Base-by-base conservation (phyloP, 2,329 filamentous ascomycete species). In the Aspergillus clavatus region DNA sequence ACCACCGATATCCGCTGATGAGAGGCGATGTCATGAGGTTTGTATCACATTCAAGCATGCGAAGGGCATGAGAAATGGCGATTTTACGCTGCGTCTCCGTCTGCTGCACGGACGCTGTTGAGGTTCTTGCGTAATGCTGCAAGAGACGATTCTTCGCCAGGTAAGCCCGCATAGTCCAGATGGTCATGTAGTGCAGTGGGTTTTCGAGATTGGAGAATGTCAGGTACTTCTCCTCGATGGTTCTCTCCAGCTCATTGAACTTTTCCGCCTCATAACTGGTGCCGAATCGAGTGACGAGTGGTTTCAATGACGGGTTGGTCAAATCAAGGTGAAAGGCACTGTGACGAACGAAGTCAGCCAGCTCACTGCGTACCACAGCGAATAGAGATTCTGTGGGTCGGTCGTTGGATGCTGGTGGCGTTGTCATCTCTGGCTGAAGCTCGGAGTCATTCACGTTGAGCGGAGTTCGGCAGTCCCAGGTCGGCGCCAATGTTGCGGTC, bases 91-190 rank as follows among this genome's bases (percentile, higher is more conserved):
- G 53, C 1, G 43, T 40, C 0, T 68, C 65, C 0, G 61, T 63
- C 21, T 61, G 59, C 0, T 52, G 45, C 3, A 36, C 37, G 0
- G 54, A 40, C 0, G 58, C 45, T 1, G 50, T 53, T 0, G 59
- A 49, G 18, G 57, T 53, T 35, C 22, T 62, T 0, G 68, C 64
- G 43, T 76, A 73, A 45, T 76, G 64, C 40, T 80, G 73, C 41
- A 81, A 46, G 0, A 84, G 69, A 1, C 67, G 72, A 38, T 49
- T 61, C 54, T 73, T 79, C 0, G 78, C 73, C 2, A 83, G 44
- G 7, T 69, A 64, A 0, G 53, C 61, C 8, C 77, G 66, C 8
- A 65, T 59, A 39, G 55, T 65, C 73, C 72, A 77, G 11, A 74
- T 64, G 0, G 73, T 72, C 61, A 77, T 70, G 47, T 68, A 74